Evolutionary conservation across 192 early-diverging fungal genomes (phyloP).

Genomic region (Podila clonocystis): DNA sequence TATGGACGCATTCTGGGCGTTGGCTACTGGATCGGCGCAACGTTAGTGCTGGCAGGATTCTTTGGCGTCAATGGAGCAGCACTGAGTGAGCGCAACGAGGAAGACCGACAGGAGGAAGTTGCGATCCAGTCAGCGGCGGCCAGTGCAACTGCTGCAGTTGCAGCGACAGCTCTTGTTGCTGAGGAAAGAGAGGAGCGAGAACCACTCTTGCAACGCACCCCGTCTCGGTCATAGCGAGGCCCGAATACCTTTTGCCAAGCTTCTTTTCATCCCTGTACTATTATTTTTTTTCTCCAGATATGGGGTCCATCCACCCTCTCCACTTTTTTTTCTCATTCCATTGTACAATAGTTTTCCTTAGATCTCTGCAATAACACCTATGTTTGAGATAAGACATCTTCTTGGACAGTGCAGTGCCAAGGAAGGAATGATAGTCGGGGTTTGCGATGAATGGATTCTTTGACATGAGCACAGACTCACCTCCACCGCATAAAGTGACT

Average conservation of each 20-base stretch:
- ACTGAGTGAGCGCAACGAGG: conserved; percentile 46
- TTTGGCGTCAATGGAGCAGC: conserved; percentile 66
- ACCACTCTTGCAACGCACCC: background rate
- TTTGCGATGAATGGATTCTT: too few species aligned
- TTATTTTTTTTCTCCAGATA: background rate
- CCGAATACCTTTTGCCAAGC: too few species aligned
- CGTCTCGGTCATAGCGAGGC: too few species aligned
- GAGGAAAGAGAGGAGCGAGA: conserved; percentile 1
- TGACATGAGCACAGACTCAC: too few species aligned
- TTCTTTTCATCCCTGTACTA: background rate
- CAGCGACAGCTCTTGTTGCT: background rate
- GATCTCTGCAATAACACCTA: too few species aligned
- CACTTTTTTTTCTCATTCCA: background rate
- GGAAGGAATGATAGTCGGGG: too few species aligned
- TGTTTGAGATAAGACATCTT: too few species aligned
- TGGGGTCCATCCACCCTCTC: background rate
- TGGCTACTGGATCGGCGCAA: conserved; percentile 73
- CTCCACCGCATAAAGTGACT: too few species aligned
- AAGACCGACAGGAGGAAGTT: conserved; percentile 29
- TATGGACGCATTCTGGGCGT: conserved; percentile 62
- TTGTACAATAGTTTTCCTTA: too few species aligned
- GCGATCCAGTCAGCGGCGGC: conserved; percentile 17
- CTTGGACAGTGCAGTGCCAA: too few species aligned
- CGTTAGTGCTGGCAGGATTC: conserved; percentile 74
- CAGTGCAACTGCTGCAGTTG: conserved; percentile 3